Evolutionary conservation across 345 rosid genomes (phyloP).

Genomic region (Eucalyptus cloeziana): DNA sequence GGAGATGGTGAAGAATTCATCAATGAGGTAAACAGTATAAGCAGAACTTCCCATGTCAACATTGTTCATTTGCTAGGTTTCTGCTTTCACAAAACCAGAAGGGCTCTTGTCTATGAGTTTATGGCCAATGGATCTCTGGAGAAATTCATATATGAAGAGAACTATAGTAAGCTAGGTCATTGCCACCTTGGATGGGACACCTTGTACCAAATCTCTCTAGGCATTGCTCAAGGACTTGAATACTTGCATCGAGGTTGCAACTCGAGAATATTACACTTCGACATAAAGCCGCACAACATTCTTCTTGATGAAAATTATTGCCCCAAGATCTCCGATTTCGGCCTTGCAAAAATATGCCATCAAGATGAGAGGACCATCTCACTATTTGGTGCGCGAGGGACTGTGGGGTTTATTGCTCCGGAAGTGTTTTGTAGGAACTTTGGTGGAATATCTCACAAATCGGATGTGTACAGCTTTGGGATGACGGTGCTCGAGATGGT

Average conservation of each 20-base stretch:
- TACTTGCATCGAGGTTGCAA: background rate
- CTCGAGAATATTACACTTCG: background rate
- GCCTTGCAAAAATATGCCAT: background rate
- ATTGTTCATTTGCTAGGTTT: conserved; percentile 2
- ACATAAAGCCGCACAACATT: background rate
- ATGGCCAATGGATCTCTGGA: conserved; percentile 16
- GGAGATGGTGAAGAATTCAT: conserved; percentile 32
- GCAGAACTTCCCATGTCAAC: conserved; percentile 39
- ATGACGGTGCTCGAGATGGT: background rate
- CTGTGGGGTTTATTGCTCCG: conserved; percentile 12
- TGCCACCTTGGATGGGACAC: background rate
- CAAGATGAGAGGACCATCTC: conserved; percentile 14
- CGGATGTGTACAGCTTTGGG: background rate
- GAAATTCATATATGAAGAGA: conserved; percentile 2
- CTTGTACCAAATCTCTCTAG: conserved; percentile 1
- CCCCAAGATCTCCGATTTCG: background rate
- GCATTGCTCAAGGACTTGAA: background rate
- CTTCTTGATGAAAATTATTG: background rate
- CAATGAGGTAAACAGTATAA: conserved; percentile 33
- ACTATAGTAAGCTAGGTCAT: background rate
- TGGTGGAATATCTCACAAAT: background rate
- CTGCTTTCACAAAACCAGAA: conserved; percentile 3
- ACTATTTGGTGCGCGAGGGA: conserved; percentile 6
- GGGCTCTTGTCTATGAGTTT: conserved; percentile 15
- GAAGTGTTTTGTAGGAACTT: background rate